These are phyloP conservation scores for Acanthamoeba divionensis DNA, from an alignment of 208 protist genomes.

Conservation along the genomic window DNA sequence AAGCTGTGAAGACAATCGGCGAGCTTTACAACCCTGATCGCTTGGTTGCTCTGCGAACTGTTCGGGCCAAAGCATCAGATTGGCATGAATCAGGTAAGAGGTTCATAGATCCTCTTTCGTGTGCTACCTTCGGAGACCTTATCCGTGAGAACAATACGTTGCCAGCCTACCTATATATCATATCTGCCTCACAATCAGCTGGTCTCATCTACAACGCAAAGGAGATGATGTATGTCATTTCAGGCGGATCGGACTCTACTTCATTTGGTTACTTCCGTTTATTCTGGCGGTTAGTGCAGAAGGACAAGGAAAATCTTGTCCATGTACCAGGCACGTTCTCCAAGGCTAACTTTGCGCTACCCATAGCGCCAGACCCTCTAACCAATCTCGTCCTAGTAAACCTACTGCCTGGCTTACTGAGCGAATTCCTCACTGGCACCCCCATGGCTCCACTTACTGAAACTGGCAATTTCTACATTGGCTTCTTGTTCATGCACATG, in stretches of 20 bases:
- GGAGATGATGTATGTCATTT: background rate
- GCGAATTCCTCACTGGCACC: conserved; percentile 47
- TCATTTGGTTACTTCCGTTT: conserved; percentile 55
- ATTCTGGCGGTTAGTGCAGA: conserved; percentile 37
- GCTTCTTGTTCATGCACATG: conserved; percentile 52
- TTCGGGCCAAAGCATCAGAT: background rate
- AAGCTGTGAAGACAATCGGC: background rate
- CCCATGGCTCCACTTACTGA: conserved; percentile 45
- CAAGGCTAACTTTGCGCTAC: conserved; percentile 52
- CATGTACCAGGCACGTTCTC: conserved; percentile 31
- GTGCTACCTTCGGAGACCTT: conserved; percentile 31
- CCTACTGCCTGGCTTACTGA: conserved; percentile 17
- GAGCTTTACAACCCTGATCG: background rate
- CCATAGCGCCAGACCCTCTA: conserved; percentile 42
- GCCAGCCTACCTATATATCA: conserved; percentile 30
- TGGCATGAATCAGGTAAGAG: background rate
- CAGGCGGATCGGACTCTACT: background rate
- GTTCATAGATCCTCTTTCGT: conserved; percentile 30
- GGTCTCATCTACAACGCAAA: conserved; percentile 54
- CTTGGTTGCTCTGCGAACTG: background rate
- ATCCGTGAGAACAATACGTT: conserved; percentile 44
- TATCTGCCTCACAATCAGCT: background rate
- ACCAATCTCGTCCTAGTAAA: background rate
- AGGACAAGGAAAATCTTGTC: background rate
- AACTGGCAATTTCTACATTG: conserved; percentile 38